Conservation (phyloP, 1,284 basidiomycete species). For the Cystobasidium sp. region DNA sequence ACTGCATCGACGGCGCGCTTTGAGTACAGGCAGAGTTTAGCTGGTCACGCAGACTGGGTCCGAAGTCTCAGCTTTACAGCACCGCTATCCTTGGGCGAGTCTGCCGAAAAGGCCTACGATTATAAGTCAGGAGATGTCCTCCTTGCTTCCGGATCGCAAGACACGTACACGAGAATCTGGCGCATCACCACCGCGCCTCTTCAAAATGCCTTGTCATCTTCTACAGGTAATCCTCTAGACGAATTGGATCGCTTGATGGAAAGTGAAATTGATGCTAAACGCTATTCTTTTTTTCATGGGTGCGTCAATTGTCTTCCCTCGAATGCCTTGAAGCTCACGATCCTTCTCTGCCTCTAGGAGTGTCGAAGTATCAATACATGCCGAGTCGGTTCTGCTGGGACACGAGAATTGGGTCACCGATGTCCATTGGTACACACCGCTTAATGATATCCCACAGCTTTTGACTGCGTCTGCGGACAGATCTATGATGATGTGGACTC, state of each 20-base stretch:
- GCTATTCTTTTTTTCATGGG: slow-evolving; percentile 51
- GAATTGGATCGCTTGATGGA: slow-evolving; percentile 56
- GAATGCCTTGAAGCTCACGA: slow-evolving; percentile 34
- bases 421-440: slow-evolving; percentile 71
- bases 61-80: slow-evolving; percentile 72
- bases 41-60: slow-evolving; percentile 95
- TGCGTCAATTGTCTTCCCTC: background rate
- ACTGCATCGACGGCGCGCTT: background rate
- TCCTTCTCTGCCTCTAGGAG: slow-evolving; percentile 9
- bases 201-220: slow-evolving; percentile 10
- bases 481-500: slow-evolving; percentile 88
- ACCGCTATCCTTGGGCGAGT: slow-evolving; percentile 47
- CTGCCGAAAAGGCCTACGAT: slow-evolving; percentile 34
- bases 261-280: slow-evolving; percentile 76
- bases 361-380: slow-evolving; percentile 63
- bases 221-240: slow-evolving; percentile 42
- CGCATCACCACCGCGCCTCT: slow-evolving; percentile 58
- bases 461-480: slow-evolving; percentile 90
- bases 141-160: slow-evolving; percentile 89
- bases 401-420: slow-evolving; percentile 91
- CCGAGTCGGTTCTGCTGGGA: slow-evolving; percentile 87
- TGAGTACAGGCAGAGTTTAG: slow-evolving; percentile 59
- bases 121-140: slow-evolving; percentile 58
- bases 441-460: slow-evolving; percentile 62
- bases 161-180: slow-evolving; percentile 88